Conservation (phyloP, 1,284 basidiomycete species). For the Coniferiporia sulphurascens region DNA sequence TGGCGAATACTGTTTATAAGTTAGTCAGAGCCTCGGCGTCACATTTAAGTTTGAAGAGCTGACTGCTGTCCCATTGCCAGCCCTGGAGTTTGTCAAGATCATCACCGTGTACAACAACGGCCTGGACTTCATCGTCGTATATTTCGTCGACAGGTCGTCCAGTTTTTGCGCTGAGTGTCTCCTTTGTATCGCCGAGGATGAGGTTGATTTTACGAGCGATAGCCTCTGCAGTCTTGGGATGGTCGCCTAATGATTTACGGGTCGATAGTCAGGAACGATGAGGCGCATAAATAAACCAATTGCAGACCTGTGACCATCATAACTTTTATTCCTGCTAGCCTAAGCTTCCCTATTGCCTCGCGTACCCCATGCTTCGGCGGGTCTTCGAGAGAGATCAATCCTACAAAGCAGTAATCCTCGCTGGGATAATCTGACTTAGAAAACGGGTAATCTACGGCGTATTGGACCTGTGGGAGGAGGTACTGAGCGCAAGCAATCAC, state of each 20-base stretch:
- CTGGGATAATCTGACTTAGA: constrained; percentile 55
- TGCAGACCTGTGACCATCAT: constrained; percentile 63
- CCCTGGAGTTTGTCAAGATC: constrained; percentile 57
- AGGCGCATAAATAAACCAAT: too few relatives aligned
- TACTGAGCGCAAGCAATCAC: constrained; percentile 64
- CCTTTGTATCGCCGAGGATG: constrained; percentile 58
- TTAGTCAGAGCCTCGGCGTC: constrained; percentile 1
- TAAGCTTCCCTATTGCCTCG: constrained; percentile 62
- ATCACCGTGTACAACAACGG: constrained; percentile 63
- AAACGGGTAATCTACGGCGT: constrained; percentile 44
- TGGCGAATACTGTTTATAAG: constrained; percentile 46
- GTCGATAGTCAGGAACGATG: constrained; percentile 1
- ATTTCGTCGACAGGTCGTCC: constrained; percentile 51
- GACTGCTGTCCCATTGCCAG: constrained; percentile 68
- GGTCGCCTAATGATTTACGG: constrained; percentile 41
- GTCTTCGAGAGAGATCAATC: constrained; percentile 62
- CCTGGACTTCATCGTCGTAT: constrained; percentile 62
- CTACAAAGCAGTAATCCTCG: constrained; percentile 55
- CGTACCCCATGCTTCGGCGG: constrained; percentile 68
- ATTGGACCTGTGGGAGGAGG: constrained; percentile 45
- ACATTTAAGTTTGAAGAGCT: constrained; percentile 19
- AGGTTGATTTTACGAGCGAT: constrained; percentile 66
- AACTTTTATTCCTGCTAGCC: constrained; percentile 65
- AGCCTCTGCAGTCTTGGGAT: constrained; percentile 65
- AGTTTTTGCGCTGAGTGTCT: constrained; percentile 52